A percentile compares a stretch with the other conserved stretches of the same genome.
Conservation (phyloP, 176 grass and related monocot species). For the Cenchrus americanus region DNA sequence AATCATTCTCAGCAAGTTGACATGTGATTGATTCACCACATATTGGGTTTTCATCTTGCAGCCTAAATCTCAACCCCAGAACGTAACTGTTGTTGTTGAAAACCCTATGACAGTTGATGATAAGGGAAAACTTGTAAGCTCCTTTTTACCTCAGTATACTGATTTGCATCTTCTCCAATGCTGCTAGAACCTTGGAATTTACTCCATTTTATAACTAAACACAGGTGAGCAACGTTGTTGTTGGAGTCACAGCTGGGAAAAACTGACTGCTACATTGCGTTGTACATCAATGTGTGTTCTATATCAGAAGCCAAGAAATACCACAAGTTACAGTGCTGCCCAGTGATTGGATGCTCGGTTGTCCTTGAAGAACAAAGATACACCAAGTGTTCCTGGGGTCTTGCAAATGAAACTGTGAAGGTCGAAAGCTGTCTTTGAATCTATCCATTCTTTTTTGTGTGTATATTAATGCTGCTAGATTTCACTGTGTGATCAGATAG, state of each 20-base stretch:
- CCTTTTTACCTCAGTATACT: slow-evolving; percentile 13
- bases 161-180: neutral
- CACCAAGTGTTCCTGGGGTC: slow-evolving; percentile 22
- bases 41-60: slow-evolving; percentile 46
- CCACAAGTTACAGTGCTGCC: slow-evolving; percentile 11
- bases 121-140: slow-evolving; percentile 88
- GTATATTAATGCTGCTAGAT: slow-evolving; percentile 28
- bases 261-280: slow-evolving; percentile 44
- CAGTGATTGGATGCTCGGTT: slow-evolving; percentile 11
- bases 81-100: slow-evolving; percentile 91
- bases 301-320: slow-evolving; percentile 38
- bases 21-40: slow-evolving; percentile 30
- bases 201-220: slow-evolving; percentile 3
- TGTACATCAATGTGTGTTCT: slow-evolving; percentile 24
- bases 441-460: slow-evolving; percentile 43
- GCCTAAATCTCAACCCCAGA: slow-evolving; percentile 65
- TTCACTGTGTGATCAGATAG: neutral
- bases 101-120: slow-evolving; percentile 92
- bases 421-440: slow-evolving; percentile 27
- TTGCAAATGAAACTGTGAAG: slow-evolving; percentile 18
- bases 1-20: slow-evolving; percentile 5
- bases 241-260: slow-evolving; percentile 83
- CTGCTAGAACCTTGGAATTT: neutral
- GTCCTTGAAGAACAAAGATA: slow-evolving; percentile 28
- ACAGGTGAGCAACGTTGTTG: slow-evolving; percentile 93